Base-by-base conservation (phyloP, 192 early-diverging fungal genomes). In the Gryganskiella cystojenkinii region DNA sequence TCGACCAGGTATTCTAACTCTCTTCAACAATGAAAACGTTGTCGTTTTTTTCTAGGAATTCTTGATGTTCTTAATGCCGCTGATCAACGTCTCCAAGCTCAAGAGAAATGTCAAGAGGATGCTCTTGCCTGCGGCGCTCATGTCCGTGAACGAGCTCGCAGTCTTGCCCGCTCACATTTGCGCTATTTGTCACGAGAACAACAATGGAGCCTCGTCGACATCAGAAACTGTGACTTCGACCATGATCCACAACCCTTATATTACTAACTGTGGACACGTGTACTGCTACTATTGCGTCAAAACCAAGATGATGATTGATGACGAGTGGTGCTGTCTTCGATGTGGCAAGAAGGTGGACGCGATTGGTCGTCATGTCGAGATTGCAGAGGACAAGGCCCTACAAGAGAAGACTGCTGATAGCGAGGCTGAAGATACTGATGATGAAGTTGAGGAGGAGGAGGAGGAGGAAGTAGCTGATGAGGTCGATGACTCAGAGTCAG, bases 261-360 rank as follows among this genome's bases (percentile, higher is more conserved):
- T 82, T 19, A 88, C 95, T 2, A 87, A 90, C 56, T 98, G 96
- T 69, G 93, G 91, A 0, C 95, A 98, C 54, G 47, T 85, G 1
- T 98, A 91, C 71, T 98, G 96, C 80, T 98, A 98, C 65, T 94
- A 94, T 61, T 98, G 96, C 71, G 83, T 98, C 44, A 89, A 88
- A 81, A 92, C 81, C 49, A 87, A 88, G 71, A 85, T 93, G 81
- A 85, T 92, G 63, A 81, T 92, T 19, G 90, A 92, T 61, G 92
- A 86, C 33, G 89, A 90, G 40, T 95, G 90, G 85, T 64, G 84
- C 42, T 96, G 95, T 71, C 79, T 92, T 81, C 86, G 94, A 15
- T 96, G 95, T 72, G 93, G 93, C 22, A 70, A 83, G 35, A 82
- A 82, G 34, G 85, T 96, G 5, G 82, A 84, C 14, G 61, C 62